Evolutionary conservation across 257 asterid genomes (phyloP), one percentile per base, ranked within the genome.

Genomic region (Henckelia pumila): DNA sequence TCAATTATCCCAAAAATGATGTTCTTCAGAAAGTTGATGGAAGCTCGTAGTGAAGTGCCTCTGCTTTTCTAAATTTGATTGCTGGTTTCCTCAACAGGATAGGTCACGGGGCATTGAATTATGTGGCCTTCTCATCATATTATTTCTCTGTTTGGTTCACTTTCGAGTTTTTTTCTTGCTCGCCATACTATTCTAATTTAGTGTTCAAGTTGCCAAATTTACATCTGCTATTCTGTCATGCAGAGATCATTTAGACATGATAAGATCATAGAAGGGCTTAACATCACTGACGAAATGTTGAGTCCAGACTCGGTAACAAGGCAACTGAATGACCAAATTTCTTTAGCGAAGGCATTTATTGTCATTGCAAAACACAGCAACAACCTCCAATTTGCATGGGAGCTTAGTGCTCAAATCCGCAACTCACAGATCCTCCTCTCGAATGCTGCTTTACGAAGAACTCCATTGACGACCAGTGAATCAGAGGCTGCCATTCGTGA

Each of bases 331-430:
- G 93, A 86, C 62, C 93, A 86, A 78, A 84, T 86, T 9, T 78
- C 88, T 64, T 78, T 86, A 40, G 93, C 89, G 0, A 86, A 86
- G 74, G 86, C 78, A 14, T 84, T 81, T 62, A 77, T 86, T 56
- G 84, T 80, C 52, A 82, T 86, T 25, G 89, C 93, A 9, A 84
- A 84, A 72, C 88, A 82, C 75, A 84, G 82, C 81, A 84, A 78
- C 80, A 84, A 86, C 70, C 86, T 82, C 17, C 93, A 84, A 67
- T 77, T 86, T 47, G 93, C 93, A 6, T 86, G 93, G 93, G 93
- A 86, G 44, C 84, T 86, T 35, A 78, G 93, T 71, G 89, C 88
- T 21, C 89, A 76, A 70, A 86, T 86, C 56, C 88, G 83, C 8
- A 82, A 82, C 62, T 84, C 88, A 3, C 89, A 84, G 76, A 71